These are phyloP conservation scores for Sanghuangporus sanghuang DNA, from an alignment of 1,284 basidiomycete genomes.

Conservation along the genomic window DNA sequence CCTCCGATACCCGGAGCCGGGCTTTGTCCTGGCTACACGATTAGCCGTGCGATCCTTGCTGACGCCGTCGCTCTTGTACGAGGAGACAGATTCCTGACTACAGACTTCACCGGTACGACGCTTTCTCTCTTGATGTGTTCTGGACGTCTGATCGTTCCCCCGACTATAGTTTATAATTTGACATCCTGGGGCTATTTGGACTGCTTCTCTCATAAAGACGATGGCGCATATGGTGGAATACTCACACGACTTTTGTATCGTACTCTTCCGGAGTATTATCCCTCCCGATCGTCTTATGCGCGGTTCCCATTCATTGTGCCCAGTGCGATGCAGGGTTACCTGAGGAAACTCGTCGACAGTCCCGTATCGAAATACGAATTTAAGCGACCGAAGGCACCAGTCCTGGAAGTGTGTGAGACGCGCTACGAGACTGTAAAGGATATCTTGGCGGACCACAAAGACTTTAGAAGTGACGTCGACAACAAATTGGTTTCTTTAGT, in stretches of 20 bases:
- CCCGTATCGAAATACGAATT: slow-evolving; percentile 44
- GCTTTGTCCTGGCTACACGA: slow-evolving; percentile 82
- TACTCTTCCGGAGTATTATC: slow-evolving; percentile 65
- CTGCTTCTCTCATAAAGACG: slow-evolving; percentile 53
- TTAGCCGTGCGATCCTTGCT: slow-evolving; percentile 77
- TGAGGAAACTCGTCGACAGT: slow-evolving; percentile 26
- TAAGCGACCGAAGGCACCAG: slow-evolving; percentile 34
- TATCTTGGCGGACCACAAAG: slow-evolving; percentile 29
- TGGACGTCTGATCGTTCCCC: slow-evolving; percentile 7
- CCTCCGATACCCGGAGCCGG: slow-evolving; percentile 69
- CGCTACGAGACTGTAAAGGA: slow-evolving; percentile 31
- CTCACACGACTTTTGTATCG: slow-evolving; percentile 69
- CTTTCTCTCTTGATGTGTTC: neutral
- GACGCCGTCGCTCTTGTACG: slow-evolving; percentile 65
- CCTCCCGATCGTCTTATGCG: slow-evolving; percentile 50
- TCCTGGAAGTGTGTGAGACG: slow-evolving; percentile 26
- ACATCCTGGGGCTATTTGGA: slow-evolving; percentile 77
- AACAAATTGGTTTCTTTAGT: slow-evolving; percentile 24
- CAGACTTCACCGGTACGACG: slow-evolving; percentile 57
- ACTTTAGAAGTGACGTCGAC: slow-evolving; percentile 31
- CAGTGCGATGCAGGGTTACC: slow-evolving; percentile 34
- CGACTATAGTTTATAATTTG: slow-evolving; percentile 52
- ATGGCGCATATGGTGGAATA: slow-evolving; percentile 70
- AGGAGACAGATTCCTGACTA: slow-evolving; percentile 75
- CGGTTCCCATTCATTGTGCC: slow-evolving; percentile 65